phyloP scores from a whole-genome alignment of 2,329 filamentous ascomycete species.

The Verticillium isaacii region DNA sequence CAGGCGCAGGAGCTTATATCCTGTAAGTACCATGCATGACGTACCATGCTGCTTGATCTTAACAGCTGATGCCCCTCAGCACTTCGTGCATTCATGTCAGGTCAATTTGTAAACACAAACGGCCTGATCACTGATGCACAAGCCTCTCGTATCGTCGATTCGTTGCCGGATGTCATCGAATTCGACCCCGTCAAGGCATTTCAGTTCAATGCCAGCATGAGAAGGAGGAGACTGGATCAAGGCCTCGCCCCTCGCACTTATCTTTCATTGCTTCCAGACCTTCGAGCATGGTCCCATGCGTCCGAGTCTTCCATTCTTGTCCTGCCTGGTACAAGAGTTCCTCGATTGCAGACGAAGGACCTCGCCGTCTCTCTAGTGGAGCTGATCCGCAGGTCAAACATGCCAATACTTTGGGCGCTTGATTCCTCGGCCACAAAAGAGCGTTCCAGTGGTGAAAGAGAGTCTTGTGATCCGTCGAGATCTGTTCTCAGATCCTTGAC shows the following conservation, averaged over 20 bases:
- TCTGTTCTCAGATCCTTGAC: not conserved
- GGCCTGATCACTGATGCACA: not conserved
- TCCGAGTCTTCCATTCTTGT: not conserved
- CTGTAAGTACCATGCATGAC: not conserved
- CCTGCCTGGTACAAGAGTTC: not conserved
- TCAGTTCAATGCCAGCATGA: not conserved
- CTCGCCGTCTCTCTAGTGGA: not conserved
- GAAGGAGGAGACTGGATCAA: not conserved
- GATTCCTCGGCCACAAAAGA: no score
- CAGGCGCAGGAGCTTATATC: not conserved
- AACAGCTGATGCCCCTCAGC: not conserved
- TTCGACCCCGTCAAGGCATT: not conserved
- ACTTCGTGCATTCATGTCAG: not conserved
- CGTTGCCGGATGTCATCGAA: not conserved
- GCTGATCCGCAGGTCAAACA: not conserved
- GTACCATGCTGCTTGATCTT: no score
- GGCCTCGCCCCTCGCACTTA: not conserved
- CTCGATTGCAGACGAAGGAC: not conserved
- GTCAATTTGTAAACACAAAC: not conserved
- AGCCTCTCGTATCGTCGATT: not conserved
- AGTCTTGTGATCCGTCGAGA: no score
- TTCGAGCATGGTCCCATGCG: not conserved
- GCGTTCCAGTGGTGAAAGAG: no score
- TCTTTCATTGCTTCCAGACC: not conserved
- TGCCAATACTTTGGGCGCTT: no score